Percentiles rank a stretch among this genome's conserved stretches.
These are phyloP conservation scores for Cryphonectria radicalis DNA, from an alignment of 2,329 filamentous ascomycete genomes.

Conservation along the genomic window DNA sequence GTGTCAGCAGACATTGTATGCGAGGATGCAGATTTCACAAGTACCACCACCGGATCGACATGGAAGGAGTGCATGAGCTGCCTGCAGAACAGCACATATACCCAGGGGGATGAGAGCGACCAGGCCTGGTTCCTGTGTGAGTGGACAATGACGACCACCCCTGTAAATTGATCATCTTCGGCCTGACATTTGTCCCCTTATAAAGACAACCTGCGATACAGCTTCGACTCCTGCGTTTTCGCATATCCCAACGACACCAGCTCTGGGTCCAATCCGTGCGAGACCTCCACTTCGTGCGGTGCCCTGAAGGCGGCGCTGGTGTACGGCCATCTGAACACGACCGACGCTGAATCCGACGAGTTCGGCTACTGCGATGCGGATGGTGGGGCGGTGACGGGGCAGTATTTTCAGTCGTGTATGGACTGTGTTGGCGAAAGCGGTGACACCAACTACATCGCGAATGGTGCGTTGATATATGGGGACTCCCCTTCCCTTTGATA, in stretches of 20 bases:
- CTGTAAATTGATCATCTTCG: background rate
- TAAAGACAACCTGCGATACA: slow-evolving; percentile 58
- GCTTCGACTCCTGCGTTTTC: slow-evolving; percentile 57
- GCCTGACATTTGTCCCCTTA: background rate
- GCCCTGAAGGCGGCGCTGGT: slow-evolving; percentile 47
- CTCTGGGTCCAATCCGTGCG: slow-evolving; percentile 52
- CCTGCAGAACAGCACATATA: slow-evolving; percentile 55
- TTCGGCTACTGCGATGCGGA: slow-evolving; percentile 38
- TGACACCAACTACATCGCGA: slow-evolving; percentile 50
- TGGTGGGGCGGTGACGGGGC: slow-evolving; percentile 41
- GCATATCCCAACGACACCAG: slow-evolving; percentile 54
- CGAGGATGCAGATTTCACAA: slow-evolving; percentile 48
- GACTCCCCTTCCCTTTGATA: background rate
- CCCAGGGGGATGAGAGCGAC: slow-evolving; percentile 53
- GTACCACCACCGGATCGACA: slow-evolving; percentile 46
- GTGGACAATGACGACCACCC: slow-evolving; percentile 32
- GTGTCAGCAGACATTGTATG: slow-evolving; percentile 52
- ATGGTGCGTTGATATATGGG: slow-evolving; percentile 46
- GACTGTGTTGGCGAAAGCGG: slow-evolving; percentile 51
- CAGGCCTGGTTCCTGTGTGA: slow-evolving; percentile 61
- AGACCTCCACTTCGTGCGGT: slow-evolving; percentile 56
- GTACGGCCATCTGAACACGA: slow-evolving; percentile 38
- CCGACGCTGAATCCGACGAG: background rate
- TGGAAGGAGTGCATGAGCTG: slow-evolving; percentile 57
- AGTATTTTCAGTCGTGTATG: slow-evolving; percentile 46